Evolutionary conservation across 768 basidiomycete species (phyloP).

Genomic region (button mushroom (Agaricus bisporus)): DNA sequence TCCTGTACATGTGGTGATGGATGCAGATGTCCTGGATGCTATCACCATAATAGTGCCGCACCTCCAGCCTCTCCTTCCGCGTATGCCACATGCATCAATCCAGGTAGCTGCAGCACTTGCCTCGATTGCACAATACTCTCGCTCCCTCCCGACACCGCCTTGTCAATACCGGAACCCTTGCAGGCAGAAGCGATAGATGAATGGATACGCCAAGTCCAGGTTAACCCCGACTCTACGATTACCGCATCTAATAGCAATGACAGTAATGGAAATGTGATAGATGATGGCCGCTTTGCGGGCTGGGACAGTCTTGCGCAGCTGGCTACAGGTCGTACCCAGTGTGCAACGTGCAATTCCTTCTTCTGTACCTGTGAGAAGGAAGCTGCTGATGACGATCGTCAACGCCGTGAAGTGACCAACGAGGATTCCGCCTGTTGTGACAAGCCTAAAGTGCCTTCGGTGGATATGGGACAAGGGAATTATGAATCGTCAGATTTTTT

Average conservation of each 20-base stretch:
- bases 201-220: conserved; percentile 53
- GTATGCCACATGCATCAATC: conserved; percentile 31
- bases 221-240: conserved; percentile 18
- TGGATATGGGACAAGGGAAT: background rate
- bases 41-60: conserved; percentile 41
- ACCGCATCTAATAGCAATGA: background rate
- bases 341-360: conserved; percentile 8
- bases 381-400: background rate
- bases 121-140: conserved; percentile 60
- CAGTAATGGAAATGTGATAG: background rate
- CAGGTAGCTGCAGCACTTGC: conserved; percentile 38
- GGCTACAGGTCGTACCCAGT: background rate
- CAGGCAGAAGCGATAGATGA: conserved; percentile 50
- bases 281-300: background rate
- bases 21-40: conserved; percentile 62
- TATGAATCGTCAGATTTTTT: conserved; percentile 5
- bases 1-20: conserved; percentile 57
- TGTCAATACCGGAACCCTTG: conserved; percentile 35
- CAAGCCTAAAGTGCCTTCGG: background rate
- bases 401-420: background rate
- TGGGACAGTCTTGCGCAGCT: conserved; percentile 1
- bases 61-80: conserved; percentile 26
- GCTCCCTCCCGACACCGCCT: conserved; percentile 33
- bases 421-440: background rate
- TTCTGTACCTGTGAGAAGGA: conserved; percentile 6